These are phyloP conservation scores for Stevia rebaudiana DNA, from an alignment of 140 eudicot species.

Conservation along the genomic window DNA sequence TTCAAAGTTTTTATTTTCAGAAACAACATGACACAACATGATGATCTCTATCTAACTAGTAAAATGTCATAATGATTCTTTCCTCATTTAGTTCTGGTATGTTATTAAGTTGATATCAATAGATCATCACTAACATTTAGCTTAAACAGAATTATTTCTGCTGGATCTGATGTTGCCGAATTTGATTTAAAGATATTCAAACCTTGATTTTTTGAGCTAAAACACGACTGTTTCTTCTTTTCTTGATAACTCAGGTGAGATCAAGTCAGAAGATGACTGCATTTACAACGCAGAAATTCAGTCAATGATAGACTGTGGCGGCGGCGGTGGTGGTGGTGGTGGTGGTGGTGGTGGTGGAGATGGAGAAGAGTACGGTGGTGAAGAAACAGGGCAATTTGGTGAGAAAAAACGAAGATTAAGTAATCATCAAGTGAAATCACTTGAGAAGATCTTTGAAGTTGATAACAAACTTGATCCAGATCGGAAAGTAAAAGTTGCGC, in stretches of 20 bases:
- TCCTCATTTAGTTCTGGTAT: neutral
- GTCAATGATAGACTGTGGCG: conserved; percentile 43
- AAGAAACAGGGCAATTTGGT: conserved; percentile 31
- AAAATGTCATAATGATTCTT: neutral
- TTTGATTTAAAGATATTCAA: neutral
- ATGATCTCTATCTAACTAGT: neutral
- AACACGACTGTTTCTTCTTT: neutral
- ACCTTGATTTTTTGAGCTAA: neutral
- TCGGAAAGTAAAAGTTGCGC: conserved; percentile 52
- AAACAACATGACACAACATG: neutral
- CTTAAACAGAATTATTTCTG: neutral
- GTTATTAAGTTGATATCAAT: neutral
- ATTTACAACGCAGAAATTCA: conserved; percentile 36
- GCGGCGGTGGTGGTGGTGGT: conserved; percentile 12
- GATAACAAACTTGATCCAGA: conserved; percentile 68
- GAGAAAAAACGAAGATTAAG: conserved; percentile 59
- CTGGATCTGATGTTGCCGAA: neutral
- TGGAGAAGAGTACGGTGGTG: conserved; percentile 39
- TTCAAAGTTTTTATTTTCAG: neutral
- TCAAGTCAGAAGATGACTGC: conserved; percentile 26
- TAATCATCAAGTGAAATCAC: conserved; percentile 52
- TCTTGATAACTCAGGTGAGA: conserved; percentile 25
- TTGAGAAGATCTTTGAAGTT: conserved; percentile 56
- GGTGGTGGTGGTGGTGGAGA: conserved; percentile 38
- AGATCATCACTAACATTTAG: neutral